Evolutionary conservation across 2,329 filamentous ascomycete genomes (phyloP).

Genomic region (Stemphylium beticola): DNA sequence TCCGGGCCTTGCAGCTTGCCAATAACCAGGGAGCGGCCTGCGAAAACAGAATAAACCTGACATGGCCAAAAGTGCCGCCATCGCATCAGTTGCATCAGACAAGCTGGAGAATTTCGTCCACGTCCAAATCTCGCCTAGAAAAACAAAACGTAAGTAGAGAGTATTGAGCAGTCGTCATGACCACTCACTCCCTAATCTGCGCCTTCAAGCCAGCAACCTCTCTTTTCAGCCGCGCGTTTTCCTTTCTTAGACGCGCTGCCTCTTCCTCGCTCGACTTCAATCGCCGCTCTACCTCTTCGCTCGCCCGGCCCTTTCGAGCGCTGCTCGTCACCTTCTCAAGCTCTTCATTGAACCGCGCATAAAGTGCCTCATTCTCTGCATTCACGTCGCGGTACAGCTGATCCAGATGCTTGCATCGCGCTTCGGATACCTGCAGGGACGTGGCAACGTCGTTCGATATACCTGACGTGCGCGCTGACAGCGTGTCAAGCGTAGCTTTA

Average conservation of each 20-base stretch:
- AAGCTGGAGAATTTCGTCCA: slow-evolving; percentile 14
- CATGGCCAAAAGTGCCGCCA: not conserved
- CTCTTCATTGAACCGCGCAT: slow-evolving; percentile 91
- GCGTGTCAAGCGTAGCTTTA: slow-evolving; percentile 52
- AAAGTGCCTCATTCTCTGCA: slow-evolving; percentile 90
- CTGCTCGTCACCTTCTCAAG: slow-evolving; percentile 77
- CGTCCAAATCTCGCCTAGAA: not conserved
- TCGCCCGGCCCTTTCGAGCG: slow-evolving; percentile 75
- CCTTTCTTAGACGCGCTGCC: slow-evolving; percentile 76
- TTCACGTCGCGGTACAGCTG: slow-evolving; percentile 86
- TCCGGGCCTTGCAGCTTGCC: not conserved
- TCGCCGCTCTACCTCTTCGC: slow-evolving; percentile 75
- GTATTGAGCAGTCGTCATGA: slow-evolving; percentile 7
- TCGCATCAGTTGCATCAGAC: not conserved
- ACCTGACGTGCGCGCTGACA: slow-evolving; percentile 43
- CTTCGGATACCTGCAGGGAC: slow-evolving; percentile 75
- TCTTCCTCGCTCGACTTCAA: slow-evolving; percentile 80
- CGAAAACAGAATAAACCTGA: slow-evolving; percentile 8
- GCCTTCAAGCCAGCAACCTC: slow-evolving; percentile 73
- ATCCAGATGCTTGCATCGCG: slow-evolving; percentile 81
- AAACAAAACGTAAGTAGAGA: not conserved
- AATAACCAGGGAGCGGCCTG: slow-evolving; percentile 8
- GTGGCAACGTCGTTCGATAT: slow-evolving; percentile 75
- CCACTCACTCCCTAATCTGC: slow-evolving; percentile 54
- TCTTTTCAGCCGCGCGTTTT: slow-evolving; percentile 81